Conservation (phyloP, 1,284 basidiomycete species). For the Cryptococcus depauperatus region DNA sequence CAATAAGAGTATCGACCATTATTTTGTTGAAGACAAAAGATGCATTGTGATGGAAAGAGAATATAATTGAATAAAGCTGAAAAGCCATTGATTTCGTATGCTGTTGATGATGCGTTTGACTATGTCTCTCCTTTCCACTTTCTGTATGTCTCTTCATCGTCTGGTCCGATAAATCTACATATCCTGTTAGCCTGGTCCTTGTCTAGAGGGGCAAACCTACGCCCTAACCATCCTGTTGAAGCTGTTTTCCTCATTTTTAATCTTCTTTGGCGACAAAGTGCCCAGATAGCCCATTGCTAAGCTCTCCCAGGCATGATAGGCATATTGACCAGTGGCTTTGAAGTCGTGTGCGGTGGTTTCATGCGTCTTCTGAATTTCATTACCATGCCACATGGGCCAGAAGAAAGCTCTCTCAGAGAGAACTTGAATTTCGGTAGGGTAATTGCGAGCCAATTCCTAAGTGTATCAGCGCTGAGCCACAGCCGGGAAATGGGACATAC, state of each 20-base stretch:
- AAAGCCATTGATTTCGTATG: neutral
- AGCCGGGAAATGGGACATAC: constrained; percentile 12
- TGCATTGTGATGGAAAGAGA: neutral
- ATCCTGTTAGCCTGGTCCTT: neutral
- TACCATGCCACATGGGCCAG: constrained; percentile 47
- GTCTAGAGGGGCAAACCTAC: constrained; percentile 22
- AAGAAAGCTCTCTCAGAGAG: constrained; percentile 47
- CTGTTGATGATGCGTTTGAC: too few relatives aligned
- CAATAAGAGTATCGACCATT: too few relatives aligned
- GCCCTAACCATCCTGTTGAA: constrained; percentile 42
- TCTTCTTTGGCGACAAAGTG: constrained; percentile 32
- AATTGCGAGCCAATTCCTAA: constrained; percentile 41
- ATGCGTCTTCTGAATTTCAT: constrained; percentile 38
- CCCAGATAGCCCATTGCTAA: constrained; percentile 42
- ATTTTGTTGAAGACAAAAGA: too few relatives aligned
- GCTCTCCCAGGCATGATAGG: constrained; percentile 47
- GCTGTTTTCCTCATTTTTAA: constrained; percentile 37
- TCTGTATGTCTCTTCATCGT: constrained; percentile 29
- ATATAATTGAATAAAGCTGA: neutral
- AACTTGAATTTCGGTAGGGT: constrained; percentile 47
- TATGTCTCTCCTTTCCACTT: constrained; percentile 15
- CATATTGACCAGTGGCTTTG: constrained; percentile 36
- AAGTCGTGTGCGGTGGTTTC: constrained; percentile 39
- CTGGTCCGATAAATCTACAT: constrained; percentile 26
- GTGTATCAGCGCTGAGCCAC: neutral